Base-by-base conservation (phyloP, 257 asterid species). In the Solanum pennellii region DNA sequence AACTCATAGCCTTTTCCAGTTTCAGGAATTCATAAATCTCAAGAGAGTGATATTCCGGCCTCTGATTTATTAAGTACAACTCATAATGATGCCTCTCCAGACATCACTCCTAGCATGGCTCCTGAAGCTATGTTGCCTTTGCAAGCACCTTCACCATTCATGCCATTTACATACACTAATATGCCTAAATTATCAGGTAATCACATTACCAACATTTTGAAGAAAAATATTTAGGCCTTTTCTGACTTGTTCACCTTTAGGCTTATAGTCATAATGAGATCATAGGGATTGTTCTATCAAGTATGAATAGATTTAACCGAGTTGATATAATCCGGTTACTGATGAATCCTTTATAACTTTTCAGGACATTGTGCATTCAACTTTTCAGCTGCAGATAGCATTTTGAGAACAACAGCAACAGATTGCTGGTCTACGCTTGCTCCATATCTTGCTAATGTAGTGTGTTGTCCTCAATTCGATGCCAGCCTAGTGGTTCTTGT, bases 401-500 rank as follows among this genome's bases (percentile, higher is more conserved):
- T 75, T 80, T 62, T 89, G 75, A 71, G 86, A 41, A 66, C 84
- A 66, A 87, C 91, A 41, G 90, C 91, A 8, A 88, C 84, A 13
- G 89, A 91, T 44, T 91, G 93, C 86, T 89, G 92, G 93, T 86
- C 91, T 77, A 76, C 86, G 3, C 88, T 89, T 41, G 93, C 92
- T 25, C 88, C 93, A 31, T 91, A 88, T 80, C 66, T 86, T 35
- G 91, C 93, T 6, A 89, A 88, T 82, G 91, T 56, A 29, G 87
- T 89, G 18, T 88, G 92, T 71, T 89, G 92, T 47, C 93, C 93
- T 80, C 91, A 89, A 59, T 86, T 87, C 69, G 90, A 89, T 62
- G 89, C 91, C 15, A 83, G 82, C 49, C 83, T 91, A 11, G 87
- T 37, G 42, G 84, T 89, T 87, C 90, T 91, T n/a, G 49, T 87